These are phyloP conservation scores for Cystobasidium onofrii DNA, from an alignment of 768 basidiomycete species.

Conservation along the genomic window DNA sequence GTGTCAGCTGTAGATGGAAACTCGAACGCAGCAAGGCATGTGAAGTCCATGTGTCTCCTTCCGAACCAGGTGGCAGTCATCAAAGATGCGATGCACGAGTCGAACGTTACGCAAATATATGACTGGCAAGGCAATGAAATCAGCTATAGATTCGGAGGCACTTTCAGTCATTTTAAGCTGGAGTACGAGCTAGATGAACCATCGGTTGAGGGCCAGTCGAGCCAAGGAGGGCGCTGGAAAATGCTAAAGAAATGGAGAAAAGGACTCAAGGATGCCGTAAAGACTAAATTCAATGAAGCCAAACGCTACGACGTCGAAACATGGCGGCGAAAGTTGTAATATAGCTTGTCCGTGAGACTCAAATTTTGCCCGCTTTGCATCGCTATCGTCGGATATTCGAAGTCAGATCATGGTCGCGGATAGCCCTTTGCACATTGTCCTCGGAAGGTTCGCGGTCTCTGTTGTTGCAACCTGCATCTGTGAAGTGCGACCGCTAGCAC, in stretches of 20 bases:
- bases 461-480: too few relatives aligned
- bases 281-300: neutral
- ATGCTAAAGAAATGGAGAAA: neutral
- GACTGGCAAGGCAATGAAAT: slow-evolving; percentile 21
- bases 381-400: too few relatives aligned
- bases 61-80: neutral
- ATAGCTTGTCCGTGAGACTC: too few relatives aligned
- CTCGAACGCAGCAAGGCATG: neutral
- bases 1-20: neutral
- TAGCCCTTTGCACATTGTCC: too few relatives aligned
- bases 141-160: neutral
- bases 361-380: too few relatives aligned
- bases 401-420: too few relatives aligned
- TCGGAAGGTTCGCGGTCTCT: too few relatives aligned
- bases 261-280: neutral
- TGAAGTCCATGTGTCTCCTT: neutral
- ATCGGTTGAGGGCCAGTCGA: neutral
- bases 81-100: neutral
- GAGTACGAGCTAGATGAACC: neutral
- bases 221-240: neutral
- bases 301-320: neutral
- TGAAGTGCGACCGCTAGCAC: too few relatives aligned
- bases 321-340: neutral
- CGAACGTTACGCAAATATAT: neutral
- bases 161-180: neutral